phyloP scores from a whole-genome alignment of 2,329 filamentous ascomycete species.

The Beauveria caledonica region DNA sequence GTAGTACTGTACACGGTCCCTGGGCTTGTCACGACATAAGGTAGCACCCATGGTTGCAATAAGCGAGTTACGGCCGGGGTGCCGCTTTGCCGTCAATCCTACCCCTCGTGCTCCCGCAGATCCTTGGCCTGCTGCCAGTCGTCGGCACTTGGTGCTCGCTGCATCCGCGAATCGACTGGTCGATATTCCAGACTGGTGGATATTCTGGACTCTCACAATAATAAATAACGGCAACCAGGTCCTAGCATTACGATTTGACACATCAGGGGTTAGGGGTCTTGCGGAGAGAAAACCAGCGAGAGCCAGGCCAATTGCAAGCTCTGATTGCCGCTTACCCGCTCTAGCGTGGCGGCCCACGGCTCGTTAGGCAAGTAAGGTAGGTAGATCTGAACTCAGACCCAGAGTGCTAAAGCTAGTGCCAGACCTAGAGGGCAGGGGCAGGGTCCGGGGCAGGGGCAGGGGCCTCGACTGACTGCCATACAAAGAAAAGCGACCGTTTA shows the following conservation, averaged over 20 bases:
- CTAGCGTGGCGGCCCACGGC: neutral
- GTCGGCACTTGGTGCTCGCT: neutral
- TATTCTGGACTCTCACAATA: too few relatives aligned
- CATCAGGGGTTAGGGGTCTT: too few relatives aligned
- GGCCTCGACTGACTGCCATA: neutral
- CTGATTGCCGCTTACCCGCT: neutral
- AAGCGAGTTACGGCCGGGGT: neutral
- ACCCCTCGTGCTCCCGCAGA: neutral
- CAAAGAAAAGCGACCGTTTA: neutral
- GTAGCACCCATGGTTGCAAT: neutral
- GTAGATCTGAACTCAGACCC: neutral
- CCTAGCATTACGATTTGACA: too few relatives aligned
- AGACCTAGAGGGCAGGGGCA: too few relatives aligned
- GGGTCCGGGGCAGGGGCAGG: too few relatives aligned
- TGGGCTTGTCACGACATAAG: too few relatives aligned
- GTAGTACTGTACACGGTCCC: too few relatives aligned
- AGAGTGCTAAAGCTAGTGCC: too few relatives aligned
- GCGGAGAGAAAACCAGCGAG: too few relatives aligned
- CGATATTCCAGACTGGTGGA: neutral
- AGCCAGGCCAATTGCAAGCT: neutral
- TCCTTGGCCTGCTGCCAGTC: neutral
- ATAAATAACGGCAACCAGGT: too few relatives aligned
- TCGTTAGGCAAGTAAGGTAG: too few relatives aligned
- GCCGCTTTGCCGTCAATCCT: constrained; percentile 6
- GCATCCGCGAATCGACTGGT: neutral